Evolutionary conservation across 495 filamentous ascomycete genomes (phyloP).

Genomic region (Penicillium coprophilum): DNA sequence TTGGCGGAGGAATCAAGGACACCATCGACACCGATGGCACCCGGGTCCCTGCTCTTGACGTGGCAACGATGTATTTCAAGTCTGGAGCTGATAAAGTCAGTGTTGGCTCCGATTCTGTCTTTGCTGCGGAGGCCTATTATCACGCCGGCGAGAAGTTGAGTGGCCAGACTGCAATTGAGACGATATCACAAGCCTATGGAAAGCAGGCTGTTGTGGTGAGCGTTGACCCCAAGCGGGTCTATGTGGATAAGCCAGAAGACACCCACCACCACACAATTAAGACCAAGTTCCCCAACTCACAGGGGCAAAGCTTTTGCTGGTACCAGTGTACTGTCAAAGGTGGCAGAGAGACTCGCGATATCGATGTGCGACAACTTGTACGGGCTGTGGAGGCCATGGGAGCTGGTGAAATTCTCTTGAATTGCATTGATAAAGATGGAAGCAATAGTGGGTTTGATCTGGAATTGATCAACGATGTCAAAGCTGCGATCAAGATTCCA

Average conservation of each 20-base stretch:
- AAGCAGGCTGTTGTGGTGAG: constrained; percentile 97
- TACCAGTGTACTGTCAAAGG: constrained; percentile 98
- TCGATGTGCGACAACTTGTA: constrained; percentile 85
- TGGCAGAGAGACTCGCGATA: constrained; percentile 82
- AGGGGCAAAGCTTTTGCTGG: constrained; percentile 86
- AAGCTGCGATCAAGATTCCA: constrained; percentile 78
- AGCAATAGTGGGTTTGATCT: constrained; percentile 94
- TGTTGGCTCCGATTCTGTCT: constrained; percentile 92
- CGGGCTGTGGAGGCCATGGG: constrained; percentile 95
- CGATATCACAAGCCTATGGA: constrained; percentile 89
- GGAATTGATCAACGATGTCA: constrained; percentile 86
- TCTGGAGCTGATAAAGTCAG: constrained; percentile 98
- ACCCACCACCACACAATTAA: constrained; percentile 77
- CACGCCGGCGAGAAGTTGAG: constrained; percentile 60
- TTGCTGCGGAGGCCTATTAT: constrained; percentile 88
- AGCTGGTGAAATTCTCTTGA: constrained; percentile 88
- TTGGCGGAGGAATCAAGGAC: constrained; percentile 93
- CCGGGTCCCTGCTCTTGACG: constrained; percentile 78
- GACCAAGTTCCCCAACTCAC: constrained; percentile 66
- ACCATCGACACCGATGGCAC: constrained; percentile 88
- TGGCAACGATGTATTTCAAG: constrained; percentile 97
- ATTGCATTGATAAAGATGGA: constrained; percentile 97
- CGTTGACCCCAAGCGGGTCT: constrained; percentile 89
- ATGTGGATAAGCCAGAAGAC: constrained; percentile 67
- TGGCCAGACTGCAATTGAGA: constrained; percentile 88